Evolutionary conservation across 805 yeast genomes (phyloP), one percentile per base, ranked within the genome.

Genomic region (Lipomyces lipofer): DNA sequence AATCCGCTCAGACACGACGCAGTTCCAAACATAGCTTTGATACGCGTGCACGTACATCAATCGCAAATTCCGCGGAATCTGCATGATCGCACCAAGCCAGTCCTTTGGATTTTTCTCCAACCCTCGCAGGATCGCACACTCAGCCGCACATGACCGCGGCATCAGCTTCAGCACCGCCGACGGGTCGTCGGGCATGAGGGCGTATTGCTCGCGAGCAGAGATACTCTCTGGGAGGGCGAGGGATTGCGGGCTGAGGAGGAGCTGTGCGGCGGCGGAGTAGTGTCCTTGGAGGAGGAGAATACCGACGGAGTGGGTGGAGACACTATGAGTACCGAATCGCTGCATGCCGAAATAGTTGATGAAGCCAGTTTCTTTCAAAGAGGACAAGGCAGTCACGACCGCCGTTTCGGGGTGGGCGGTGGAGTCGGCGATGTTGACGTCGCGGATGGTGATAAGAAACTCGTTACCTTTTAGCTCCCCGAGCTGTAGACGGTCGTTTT

Each of bases 301-400:
- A 46, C 99, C 99, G 50, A 91, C 76, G 28, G 78, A 79, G 70
- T 94, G 97, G 0, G 99, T 91, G 2, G 98, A 88, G 27, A 90
- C 78, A 10, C 97, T 87, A 66, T 89, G 92, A 0, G 99, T 91
- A 27, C 99, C 99, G 69, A 94, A 94, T 66, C 99, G 77, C 74
- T 94, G 99, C 91, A 94, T 85, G n/a, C 99, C 99, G 69, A 80
- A 94, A 67, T 94, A 94, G 70, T 94, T 94, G 60, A 94, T 85
- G 66, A 88, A 94, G 0, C 99, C 99, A 27, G 78, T 75, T 1
- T 74, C 75, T 47, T 75, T 73, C 49, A 92, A 73, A 0, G 88
- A 78, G 4, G 74, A 67, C 60, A 91, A 75, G 24, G 89, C 78
- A 8, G 73, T 67, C 12, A 69, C 67, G 15, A 89, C 73, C 2